phyloP scores from a whole-genome alignment of 2,329 filamentous ascomycete species.

The Penicillium sp. region DNA sequence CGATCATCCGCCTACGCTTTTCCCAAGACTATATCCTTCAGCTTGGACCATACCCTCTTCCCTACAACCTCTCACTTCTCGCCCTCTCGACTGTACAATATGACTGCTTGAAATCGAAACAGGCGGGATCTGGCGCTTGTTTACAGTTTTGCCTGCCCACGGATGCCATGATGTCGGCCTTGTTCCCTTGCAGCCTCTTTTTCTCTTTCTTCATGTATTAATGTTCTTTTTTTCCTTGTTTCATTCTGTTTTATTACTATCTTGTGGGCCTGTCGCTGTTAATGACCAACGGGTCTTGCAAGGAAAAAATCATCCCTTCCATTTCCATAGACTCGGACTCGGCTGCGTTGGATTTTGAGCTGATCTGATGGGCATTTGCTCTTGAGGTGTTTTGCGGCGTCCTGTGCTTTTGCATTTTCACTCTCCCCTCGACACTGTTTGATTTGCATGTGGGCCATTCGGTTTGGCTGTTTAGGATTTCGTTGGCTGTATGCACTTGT shows the following conservation, averaged over 20 bases:
- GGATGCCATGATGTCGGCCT: constrained; percentile 29
- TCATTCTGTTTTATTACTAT: constrained; percentile 12
- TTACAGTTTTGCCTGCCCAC: constrained; percentile 36
- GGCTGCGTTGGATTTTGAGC: constrained; percentile 25
- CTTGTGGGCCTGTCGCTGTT: constrained; percentile 14
- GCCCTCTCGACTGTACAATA: constrained; percentile 48
- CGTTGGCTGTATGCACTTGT: constrained; percentile 13
- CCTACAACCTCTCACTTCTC: constrained; percentile 37
- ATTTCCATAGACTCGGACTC: constrained; percentile 30
- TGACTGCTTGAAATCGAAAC: constrained; percentile 45
- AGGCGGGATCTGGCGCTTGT: constrained; percentile 43
- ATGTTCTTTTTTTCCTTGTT: constrained; percentile 27
- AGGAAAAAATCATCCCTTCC: constrained; percentile 15
- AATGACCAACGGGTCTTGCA: constrained; percentile 4
- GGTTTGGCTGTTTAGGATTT: constrained; percentile 20
- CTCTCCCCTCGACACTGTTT: constrained; percentile 40
- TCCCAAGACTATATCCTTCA: constrained; percentile 22
- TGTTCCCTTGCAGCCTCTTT: constrained; percentile 22
- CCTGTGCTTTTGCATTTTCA: constrained; percentile 33
- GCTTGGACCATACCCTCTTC: constrained; percentile 28
- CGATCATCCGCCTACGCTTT: constrained; percentile 7
- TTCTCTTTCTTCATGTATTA: constrained; percentile 35
- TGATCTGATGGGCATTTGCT: constrained; percentile 34
- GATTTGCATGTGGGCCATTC: constrained; percentile 26
- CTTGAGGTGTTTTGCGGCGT: constrained; percentile 35